Percentiles rank a stretch among this genome's conserved stretches.
Conservation (phyloP, 352 stramenopile species). For the Globisporangium apiculatum region DNA sequence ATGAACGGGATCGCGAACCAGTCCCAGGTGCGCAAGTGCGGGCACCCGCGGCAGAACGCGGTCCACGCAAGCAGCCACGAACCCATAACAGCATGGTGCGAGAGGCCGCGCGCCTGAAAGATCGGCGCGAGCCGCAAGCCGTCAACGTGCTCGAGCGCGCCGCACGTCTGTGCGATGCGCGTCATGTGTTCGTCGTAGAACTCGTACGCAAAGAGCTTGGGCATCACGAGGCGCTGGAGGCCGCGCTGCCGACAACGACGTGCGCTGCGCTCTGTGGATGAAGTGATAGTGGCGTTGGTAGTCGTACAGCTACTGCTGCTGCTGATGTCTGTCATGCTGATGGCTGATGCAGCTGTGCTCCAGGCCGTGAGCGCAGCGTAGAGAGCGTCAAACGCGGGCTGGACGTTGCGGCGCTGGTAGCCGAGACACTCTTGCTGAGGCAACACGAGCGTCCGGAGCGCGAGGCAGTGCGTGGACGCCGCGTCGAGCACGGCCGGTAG, state of each 20-base stretch:
- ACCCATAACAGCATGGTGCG: constrained; percentile 18
- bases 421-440: constrained; percentile 13
- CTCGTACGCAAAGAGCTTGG: constrained; percentile 24
- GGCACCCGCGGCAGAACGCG: constrained; percentile 22
- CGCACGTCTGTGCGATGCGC: constrained; percentile 16
- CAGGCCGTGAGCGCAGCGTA: constrained; percentile 7
- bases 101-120: constrained; percentile 16
- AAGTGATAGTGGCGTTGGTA: too few species aligned
- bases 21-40: constrained; percentile 15
- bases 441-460: constrained; percentile 9
- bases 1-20: constrained; percentile 31
- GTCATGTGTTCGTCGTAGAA: constrained; percentile 15
- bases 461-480: constrained; percentile 4
- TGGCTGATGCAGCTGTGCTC: neutral
- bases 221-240: constrained; percentile 21
- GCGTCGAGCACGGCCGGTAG: constrained; percentile 5
- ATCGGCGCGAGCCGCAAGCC: constrained; percentile 21
- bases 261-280: too few species aligned
- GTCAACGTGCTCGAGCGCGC: constrained; percentile 17
- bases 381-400: constrained; percentile 11
- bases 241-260: constrained; percentile 4
- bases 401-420: constrained; percentile 11
- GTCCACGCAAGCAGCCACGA: constrained; percentile 20
- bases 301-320: neutral
- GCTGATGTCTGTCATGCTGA: neutral